phyloP scores from a whole-genome alignment of 306 rosid species.

The Comarum palustre region DNA sequence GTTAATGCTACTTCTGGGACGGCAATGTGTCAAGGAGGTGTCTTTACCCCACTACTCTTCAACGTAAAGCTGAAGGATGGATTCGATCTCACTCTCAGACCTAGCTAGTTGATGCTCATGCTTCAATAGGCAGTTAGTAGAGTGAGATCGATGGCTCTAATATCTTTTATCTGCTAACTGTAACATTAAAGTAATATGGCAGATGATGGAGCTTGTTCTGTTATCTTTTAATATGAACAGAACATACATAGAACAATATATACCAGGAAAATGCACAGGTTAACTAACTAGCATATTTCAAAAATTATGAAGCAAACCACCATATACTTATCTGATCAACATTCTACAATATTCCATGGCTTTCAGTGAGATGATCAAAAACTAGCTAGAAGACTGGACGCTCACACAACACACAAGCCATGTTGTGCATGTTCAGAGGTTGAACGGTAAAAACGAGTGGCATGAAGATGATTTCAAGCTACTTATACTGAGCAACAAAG shows the following conservation, averaged over 20 bases:
- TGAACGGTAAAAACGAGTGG: conserved; percentile 34
- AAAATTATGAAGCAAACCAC: background rate
- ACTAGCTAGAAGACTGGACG: background rate
- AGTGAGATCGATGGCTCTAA: background rate
- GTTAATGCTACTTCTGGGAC: background rate
- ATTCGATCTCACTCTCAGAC: background rate
- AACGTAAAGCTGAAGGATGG: background rate
- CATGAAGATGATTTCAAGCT: background rate
- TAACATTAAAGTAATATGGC: background rate
- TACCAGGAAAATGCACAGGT: background rate
- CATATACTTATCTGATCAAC: background rate
- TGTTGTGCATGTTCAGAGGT: conserved; percentile 47
- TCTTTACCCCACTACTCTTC: background rate
- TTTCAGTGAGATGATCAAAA: background rate
- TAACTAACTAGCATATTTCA: background rate
- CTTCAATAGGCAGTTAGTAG: background rate
- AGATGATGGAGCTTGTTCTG: background rate
- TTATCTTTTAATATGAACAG: too few relatives aligned
- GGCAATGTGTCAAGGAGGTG: background rate
- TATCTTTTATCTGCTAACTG: background rate
- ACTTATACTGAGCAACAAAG: conserved; percentile 68
- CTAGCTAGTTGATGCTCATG: background rate
- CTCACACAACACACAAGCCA: background rate
- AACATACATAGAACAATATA: background rate
- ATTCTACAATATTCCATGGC: background rate